These are phyloP conservation scores for Bryoerythrophyllum caledonicum DNA, from an alignment of 225 moss, liverwort and hornwort species.

Conservation along the genomic window DNA sequence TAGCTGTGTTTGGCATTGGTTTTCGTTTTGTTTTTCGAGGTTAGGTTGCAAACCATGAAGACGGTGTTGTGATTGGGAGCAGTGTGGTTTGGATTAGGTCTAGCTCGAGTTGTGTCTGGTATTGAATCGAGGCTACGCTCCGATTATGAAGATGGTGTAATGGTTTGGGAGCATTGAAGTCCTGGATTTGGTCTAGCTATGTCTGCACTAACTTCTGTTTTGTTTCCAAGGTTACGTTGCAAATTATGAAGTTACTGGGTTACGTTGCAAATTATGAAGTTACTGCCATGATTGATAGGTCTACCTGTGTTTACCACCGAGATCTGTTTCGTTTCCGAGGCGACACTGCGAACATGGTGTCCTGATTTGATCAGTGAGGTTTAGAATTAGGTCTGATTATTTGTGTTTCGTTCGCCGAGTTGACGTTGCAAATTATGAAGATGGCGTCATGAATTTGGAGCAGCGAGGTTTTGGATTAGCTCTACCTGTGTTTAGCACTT, in stretches of 20 bases:
- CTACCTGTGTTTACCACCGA: too few relatives aligned
- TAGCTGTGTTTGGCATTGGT: too few relatives aligned
- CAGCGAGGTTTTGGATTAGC: too few relatives aligned
- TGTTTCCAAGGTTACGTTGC: constrained; percentile 7
- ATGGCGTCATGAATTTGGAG: too few relatives aligned
- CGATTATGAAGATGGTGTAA: background rate
- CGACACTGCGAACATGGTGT: background rate
- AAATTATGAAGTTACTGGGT: constrained; percentile 8
- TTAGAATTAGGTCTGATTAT: constrained; percentile 18
- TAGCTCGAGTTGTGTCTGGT: background rate
- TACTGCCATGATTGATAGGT: too few relatives aligned
- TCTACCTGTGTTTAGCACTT: background rate
- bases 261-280: background rate
- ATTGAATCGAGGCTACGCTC: background rate
- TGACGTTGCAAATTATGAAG: too few relatives aligned
- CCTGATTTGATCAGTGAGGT: background rate
- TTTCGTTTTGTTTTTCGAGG: background rate
- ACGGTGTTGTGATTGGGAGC: background rate
- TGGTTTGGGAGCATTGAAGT: background rate
- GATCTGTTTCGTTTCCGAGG: too few relatives aligned
- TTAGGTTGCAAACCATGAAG: background rate
- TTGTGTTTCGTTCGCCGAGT: too few relatives aligned
- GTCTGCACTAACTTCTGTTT: background rate
- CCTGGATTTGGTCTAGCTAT: constrained; percentile 20
- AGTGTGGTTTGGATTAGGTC: constrained; percentile 21